phyloP scores from a whole-genome alignment of 1,284 basidiomycete species.

The Boletus sp. region DNA sequence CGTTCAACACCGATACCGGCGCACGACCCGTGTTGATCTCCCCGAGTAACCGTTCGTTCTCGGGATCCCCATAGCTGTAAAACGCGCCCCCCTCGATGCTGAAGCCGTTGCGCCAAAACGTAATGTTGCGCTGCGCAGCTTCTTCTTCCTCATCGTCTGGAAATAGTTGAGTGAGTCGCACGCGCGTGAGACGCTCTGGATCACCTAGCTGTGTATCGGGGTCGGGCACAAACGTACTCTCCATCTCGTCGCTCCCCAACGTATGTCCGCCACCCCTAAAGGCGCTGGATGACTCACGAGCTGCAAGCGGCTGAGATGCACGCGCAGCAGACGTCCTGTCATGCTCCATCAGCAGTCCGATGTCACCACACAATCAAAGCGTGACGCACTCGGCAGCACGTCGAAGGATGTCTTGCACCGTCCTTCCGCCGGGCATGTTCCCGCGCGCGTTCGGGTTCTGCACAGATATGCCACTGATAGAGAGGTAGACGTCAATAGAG shows the following conservation, averaged over 20 bases:
- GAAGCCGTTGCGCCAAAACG: slow-evolving; percentile 95
- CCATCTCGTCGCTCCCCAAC: slow-evolving; percentile 83
- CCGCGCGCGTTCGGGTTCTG: slow-evolving; percentile 71
- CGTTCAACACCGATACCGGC: slow-evolving; percentile 75
- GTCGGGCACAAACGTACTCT: slow-evolving; percentile 71
- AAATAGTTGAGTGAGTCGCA: not conserved
- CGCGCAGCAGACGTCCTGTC: slow-evolving; percentile 27
- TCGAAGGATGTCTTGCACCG: slow-evolving; percentile 79
- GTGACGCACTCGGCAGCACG: slow-evolving; percentile 72
- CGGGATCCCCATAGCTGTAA: slow-evolving; percentile 81
- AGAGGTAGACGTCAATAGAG: not conserved
- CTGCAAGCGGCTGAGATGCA: slow-evolving; percentile 19
- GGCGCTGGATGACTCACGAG: slow-evolving; percentile 8
- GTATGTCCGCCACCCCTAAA: slow-evolving; percentile 78
- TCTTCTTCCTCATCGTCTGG: slow-evolving; percentile 51
- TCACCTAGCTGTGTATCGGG: slow-evolving; percentile 41
- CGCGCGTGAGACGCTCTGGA: not conserved
- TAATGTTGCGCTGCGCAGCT: slow-evolving; percentile 72
- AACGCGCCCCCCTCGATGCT: slow-evolving; percentile 88
- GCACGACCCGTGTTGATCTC: slow-evolving; percentile 82
- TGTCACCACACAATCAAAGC: slow-evolving; percentile 10
- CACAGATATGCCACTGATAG: slow-evolving; percentile 78
- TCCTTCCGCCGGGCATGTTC: slow-evolving; percentile 53
- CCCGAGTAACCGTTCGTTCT: slow-evolving; percentile 66
- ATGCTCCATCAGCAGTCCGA: not conserved